Evolutionary conservation across 345 rosid genomes (phyloP), one percentile per base, ranked within the genome.

Genomic region (Lumnitzera littorea): DNA sequence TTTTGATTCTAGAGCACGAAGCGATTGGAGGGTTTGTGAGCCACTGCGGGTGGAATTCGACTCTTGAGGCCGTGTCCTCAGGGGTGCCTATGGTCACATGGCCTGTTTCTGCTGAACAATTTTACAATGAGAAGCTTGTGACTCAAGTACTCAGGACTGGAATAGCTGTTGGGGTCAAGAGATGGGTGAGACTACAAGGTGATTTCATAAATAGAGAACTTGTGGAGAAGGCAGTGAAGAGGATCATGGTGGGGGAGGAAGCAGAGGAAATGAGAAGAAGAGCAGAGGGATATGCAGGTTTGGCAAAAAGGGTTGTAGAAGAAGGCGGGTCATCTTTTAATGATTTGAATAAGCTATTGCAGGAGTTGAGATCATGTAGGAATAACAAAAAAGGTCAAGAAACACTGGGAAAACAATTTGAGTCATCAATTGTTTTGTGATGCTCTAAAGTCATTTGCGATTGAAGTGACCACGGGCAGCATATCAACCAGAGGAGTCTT

Each of bases 1-100:
- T 72, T 41, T 13, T 60, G 58, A 77, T 77, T 20, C 78, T 77
- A 10, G 74, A 77, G 2, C 75, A 80, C 47, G 64, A 68, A 46
- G 81, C 82, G 2, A 31, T 56, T 2, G 75, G 73, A 0, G 79
- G 70, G 27, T 72, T 80, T 41, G 54, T 80, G 66, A 80, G 77
- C 10, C 84, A 76, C 48, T 76, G 78, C 12, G 75, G 78, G 16
- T 74, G 84, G 77, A 76, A 72, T 62, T 77, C 82, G 11, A 65
- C 59, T 4, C 57, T 75, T 0, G 80, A 81, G 24, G 71, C 60
- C 2, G 5, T 78, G 15, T 17, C 70, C 0, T 68, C 81, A 0
- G 83, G 82, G 4, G 54, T 54, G 50, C 75, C 81, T 29, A 71
- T 78, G 83, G 72, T 62, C 16, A 78, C 83, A 2, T 73, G 81